Evolutionary conservation across 148 eudicot species (phyloP), one percentile per base, ranked within the genome.

Genomic region (Polygonum aviculare): DNA sequence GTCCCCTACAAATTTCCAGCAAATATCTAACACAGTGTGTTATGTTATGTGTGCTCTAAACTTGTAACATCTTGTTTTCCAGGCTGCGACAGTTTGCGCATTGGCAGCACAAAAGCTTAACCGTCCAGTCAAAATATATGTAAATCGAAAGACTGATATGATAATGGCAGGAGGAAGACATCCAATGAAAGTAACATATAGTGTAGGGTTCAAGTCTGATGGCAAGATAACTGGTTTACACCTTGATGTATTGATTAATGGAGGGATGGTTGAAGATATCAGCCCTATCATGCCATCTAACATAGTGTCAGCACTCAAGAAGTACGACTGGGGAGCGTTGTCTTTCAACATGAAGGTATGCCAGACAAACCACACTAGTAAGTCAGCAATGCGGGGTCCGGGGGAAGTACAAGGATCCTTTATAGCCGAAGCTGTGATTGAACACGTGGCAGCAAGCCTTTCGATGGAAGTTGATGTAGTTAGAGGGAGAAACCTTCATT

Each of bases 121-220:
- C 12, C 87, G 92, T 54, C 95, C 98, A 22, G 98, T 91, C 50
- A 81, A 95, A 63, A 86, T 83, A 39, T 90, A 94, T 77, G 59
- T 91, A n/a, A 87, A 88, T 47, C 94, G 97, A 41, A 91, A 90
- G 84, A 90, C 93, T 10, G 98, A 94, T 79, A 94, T 91, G 98
- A 85, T 90, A 76, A 86, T 87, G 83, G 86, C 91, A 22, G 98
- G 97, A 81, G 98, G 98, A 83, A 86, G 98, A 74, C 98, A 94
- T 81, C 98, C 98, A 39, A 91, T 94, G 97, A 87, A 94, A 80
- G 76, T 91, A 81, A 90, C 83, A 26, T 94, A 91, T 79, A 83
- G 75, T 59, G 91, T 94, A 52, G 98, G 98, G 52, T 94, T 91
- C 81, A 94, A 90, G 82, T 87, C 93, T 14, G 85, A 87, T 76